phyloP scores from a whole-genome alignment of 169 alveolate genomes.

The Neospora caninum region DNA sequence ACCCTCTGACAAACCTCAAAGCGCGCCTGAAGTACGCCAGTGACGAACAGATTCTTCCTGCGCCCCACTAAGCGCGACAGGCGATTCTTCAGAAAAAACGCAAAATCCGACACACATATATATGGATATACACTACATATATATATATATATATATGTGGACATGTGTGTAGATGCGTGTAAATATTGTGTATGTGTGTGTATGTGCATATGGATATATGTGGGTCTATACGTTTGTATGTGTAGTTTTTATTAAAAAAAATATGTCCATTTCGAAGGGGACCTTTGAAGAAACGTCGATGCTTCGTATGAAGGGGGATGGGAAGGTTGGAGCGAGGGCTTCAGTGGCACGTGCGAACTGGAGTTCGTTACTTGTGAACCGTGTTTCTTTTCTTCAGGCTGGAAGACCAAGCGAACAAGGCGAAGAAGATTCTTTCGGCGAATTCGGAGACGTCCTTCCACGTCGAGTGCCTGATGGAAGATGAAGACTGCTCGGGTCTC shows the following conservation, averaged over 20 bases:
- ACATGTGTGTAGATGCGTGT: not conserved
- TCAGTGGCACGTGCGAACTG: no score
- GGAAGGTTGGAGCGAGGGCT: no score
- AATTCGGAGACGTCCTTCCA: slow-evolving; percentile 92
- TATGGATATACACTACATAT: not conserved
- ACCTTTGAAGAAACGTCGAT: no score
- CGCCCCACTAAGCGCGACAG: no score
- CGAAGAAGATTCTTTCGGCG: slow-evolving; percentile 96
- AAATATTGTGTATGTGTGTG: no score
- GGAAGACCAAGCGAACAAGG: slow-evolving; percentile 94
- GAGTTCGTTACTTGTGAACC: no score
- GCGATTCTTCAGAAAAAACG: no score
- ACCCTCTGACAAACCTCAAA: slow-evolving; percentile 90
- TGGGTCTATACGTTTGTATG: no score
- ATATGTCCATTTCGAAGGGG: no score
- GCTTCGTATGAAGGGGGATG: no score
- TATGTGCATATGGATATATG: not conserved
- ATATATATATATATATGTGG: not conserved
- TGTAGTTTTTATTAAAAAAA: no score
- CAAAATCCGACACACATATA: not conserved
- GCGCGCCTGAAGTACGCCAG: slow-evolving; percentile 88
- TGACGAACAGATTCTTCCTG: no score
- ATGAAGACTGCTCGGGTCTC: slow-evolving; percentile 86
- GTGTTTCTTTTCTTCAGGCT: slow-evolving; percentile 76
- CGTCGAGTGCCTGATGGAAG: slow-evolving; percentile 96